Base-by-base conservation (phyloP, 257 asterid species). In the Solanum clarkiae region DNA sequence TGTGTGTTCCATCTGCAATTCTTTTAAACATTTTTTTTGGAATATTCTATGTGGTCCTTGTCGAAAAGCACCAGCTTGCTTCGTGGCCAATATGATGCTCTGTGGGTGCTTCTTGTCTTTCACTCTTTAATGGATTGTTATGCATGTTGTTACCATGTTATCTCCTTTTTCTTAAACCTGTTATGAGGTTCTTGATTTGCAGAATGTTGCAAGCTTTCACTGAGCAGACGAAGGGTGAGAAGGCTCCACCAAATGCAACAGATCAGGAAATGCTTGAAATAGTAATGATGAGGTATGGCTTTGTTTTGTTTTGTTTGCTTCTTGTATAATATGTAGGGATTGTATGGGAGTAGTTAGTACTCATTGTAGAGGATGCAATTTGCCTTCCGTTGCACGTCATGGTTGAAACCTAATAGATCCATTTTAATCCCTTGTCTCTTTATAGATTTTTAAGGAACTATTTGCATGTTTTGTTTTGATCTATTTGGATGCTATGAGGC, bases 201-300 rank as follows among this genome's bases (percentile, higher is more conserved):
- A 97, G 98, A 91, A 97, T 93, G 97, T 89, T 97, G 87, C 91
- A 91, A 87, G 90, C 99, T 85, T 97, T 97, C 92, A 91, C 98
- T 85, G 98, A 95, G 91, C 98, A 97, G 92, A 87, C 98, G 14
- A 90, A 88, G 69, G 98, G 98, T 84, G 90, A 91, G 88, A 93
- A 90, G 66, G 84, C 94, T 87, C 95, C 97, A 40, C 90, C 63
- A 88, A 89, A 91, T 89, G 94, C 98, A 49, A 88, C 99, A 70
- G 99, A 95, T 85, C 97, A 94, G 91, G 92, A 92, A 91, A 94
- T 97, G 98, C 98, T 97, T 75, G 99, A 92, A 88, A 90, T 97
- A 80, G 99, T 97, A 62, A 97, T 97, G 99, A 84, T 72, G 82
- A 93, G 98, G 98, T 95, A 85, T 62, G 62, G 20, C 84, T 83